Percentiles rank a stretch among this genome's conserved stretches.
These are phyloP conservation scores for Phytophthora rubi DNA, from an alignment of 352 stramenopile genomes.

Conservation along the genomic window DNA sequence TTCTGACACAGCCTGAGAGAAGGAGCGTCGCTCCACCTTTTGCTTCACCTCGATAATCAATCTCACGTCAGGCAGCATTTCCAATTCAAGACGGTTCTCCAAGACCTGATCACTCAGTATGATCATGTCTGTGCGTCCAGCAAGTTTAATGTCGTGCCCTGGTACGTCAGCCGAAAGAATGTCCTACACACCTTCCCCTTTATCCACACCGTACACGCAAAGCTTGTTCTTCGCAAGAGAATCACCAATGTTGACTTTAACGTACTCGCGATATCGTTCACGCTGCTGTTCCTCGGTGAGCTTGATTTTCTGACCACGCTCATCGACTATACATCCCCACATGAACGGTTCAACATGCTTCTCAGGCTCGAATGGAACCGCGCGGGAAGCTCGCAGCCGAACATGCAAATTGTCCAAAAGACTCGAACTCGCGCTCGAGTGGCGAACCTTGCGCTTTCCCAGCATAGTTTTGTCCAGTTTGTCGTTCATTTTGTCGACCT, in stretches of 20 bases:
- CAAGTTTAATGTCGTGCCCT: slow-evolving; percentile 28
- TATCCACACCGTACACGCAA: slow-evolving; percentile 15
- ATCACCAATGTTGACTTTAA: slow-evolving; percentile 41
- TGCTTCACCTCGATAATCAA: slow-evolving; percentile 38
- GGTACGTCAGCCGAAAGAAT: slow-evolving; percentile 28
- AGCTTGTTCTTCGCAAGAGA: slow-evolving; percentile 24
- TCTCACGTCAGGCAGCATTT: slow-evolving; percentile 22
- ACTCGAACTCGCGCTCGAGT: slow-evolving; percentile 16
- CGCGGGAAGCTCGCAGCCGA: slow-evolving; percentile 10
- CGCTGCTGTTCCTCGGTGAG: slow-evolving; percentile 31
- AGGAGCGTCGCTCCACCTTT: slow-evolving; percentile 19
- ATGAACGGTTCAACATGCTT: slow-evolving; percentile 30
- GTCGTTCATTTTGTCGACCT: slow-evolving; percentile 16
- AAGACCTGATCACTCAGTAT: slow-evolving; percentile 31
- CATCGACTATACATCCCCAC: slow-evolving; percentile 26
- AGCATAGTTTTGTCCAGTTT: slow-evolving; percentile 11
- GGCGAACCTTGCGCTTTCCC: slow-evolving; percentile 14
- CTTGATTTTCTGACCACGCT: slow-evolving; percentile 14
- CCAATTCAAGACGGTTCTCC: slow-evolving; percentile 14
- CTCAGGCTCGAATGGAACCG: slow-evolving; percentile 12
- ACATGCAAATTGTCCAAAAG: slow-evolving; percentile 16
- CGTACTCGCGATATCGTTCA: slow-evolving; percentile 29
- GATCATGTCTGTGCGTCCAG: slow-evolving; percentile 31
- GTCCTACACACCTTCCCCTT: slow-evolving; percentile 17
- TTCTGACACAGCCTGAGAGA: slow-evolving; percentile 24